phyloP scores from a whole-genome alignment of 306 rosid genomes.

The Prunus armeniaca region DNA sequence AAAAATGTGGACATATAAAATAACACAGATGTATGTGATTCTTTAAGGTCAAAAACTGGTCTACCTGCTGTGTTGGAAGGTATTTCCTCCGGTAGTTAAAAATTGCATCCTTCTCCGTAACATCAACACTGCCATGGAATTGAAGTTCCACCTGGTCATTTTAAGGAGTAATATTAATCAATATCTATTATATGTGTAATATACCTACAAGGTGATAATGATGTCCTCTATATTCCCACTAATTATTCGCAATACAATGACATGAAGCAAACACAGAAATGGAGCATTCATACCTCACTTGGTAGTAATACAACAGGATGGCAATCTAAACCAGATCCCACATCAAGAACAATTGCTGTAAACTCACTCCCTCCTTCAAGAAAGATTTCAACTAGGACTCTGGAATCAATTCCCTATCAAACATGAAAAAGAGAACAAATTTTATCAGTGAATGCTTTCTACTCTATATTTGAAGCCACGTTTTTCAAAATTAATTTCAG shows the following conservation, averaged over 20 bases:
- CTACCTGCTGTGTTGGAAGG: conserved; percentile 97
- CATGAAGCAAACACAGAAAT: conserved; percentile 19
- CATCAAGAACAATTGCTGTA: conserved; percentile 92
- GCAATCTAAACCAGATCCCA: conserved; percentile 69
- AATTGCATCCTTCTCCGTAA: conserved; percentile 87
- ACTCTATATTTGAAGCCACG: not conserved
- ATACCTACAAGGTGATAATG: not conserved
- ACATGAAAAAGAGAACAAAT: conserved; percentile 24
- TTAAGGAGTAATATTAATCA: conserved; percentile 24
- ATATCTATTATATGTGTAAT: not conserved
- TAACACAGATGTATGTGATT: not conserved
- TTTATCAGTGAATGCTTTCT: conserved; percentile 11
- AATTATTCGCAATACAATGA: not conserved
- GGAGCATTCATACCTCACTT: conserved; percentile 62
- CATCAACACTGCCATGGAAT: conserved; percentile 53
- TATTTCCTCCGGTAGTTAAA: conserved; percentile 92
- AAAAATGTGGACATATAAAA: not conserved
- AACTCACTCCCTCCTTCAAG: conserved; percentile 97
- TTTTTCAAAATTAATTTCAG: conserved; percentile 4
- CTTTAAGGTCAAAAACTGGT: conserved; percentile 4
- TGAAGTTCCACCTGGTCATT: conserved; percentile 78
- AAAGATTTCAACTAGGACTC: conserved; percentile 80
- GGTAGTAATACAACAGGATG: conserved; percentile 86
- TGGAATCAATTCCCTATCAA: conserved; percentile 75
- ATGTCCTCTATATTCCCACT: not conserved